These are phyloP conservation scores for Fusarium torulosum DNA, from an alignment of 2,329 filamentous ascomycete species.

Conservation along the genomic window DNA sequence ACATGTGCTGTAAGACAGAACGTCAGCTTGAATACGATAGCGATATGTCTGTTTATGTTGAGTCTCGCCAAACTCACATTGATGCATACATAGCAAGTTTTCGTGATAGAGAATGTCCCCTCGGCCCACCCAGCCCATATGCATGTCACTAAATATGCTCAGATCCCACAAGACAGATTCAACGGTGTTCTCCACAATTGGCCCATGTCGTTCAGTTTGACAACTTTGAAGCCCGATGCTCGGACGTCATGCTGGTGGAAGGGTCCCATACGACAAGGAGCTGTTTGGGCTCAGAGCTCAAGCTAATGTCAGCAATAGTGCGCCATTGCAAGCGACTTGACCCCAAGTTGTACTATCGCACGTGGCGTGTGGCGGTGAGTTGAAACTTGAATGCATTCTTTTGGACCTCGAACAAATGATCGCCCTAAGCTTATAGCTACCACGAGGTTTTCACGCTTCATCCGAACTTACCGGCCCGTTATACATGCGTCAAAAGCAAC, in stretches of 20 bases:
- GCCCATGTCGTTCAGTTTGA: constrained; percentile 16
- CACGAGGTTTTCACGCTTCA: constrained; percentile 10
- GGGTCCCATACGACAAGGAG: constrained; percentile 29
- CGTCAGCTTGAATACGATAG: background rate
- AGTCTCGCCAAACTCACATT: background rate
- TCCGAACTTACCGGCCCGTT: constrained; percentile 21
- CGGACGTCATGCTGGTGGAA: constrained; percentile 29
- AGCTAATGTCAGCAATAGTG: constrained; percentile 32
- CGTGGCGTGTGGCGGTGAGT: constrained; percentile 32
- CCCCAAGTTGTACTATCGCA: constrained; percentile 32
- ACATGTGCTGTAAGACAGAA: background rate
- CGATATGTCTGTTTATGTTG: background rate
- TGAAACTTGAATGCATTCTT: constrained; percentile 3
- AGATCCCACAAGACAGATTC: constrained; percentile 16
- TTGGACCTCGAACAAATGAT: constrained; percentile 6
- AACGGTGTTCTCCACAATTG: constrained; percentile 29
- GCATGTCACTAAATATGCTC: constrained; percentile 22
- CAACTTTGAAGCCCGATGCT: constrained; percentile 18
- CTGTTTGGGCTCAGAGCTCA: constrained; percentile 8
- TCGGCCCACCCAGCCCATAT: constrained; percentile 12
- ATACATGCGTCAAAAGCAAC: constrained; percentile 15
- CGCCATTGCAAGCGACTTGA: constrained; percentile 33
- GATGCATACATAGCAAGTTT: background rate
- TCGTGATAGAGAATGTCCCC: background rate
- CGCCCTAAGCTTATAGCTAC: constrained; percentile 18